These are phyloP conservation scores for Fragaria ananassa DNA, from an alignment of 306 rosid genomes.

Conservation along the genomic window DNA sequence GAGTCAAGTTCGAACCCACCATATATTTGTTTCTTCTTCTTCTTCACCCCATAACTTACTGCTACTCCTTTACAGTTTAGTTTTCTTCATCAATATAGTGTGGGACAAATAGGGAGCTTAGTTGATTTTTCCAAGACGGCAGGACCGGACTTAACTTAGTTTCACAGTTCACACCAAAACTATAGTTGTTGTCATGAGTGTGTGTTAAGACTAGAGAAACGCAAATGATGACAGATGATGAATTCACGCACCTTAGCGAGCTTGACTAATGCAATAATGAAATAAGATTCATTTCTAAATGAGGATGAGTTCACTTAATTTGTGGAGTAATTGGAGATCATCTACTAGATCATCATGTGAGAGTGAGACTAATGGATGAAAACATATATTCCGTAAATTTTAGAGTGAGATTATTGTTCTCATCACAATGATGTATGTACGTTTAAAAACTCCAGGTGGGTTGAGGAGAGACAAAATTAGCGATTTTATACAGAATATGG, in stretches of 20 bases:
- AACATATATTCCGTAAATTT: neutral
- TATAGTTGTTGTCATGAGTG: neutral
- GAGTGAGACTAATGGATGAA: too few relatives aligned
- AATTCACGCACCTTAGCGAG: neutral
- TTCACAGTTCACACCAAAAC: neutral
- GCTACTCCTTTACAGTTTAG: neutral
- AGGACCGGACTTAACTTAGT: neutral
- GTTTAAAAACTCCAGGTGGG: neutral
- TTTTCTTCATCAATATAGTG: neutral
- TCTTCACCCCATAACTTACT: neutral
- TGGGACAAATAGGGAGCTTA: neutral
- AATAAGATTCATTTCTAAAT: neutral
- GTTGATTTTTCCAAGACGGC: neutral
- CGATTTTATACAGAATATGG: too few relatives aligned
- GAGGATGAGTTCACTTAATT: neutral
- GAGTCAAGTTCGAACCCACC: conserved; percentile 29
- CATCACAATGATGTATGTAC: neutral
- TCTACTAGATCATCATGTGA: too few relatives aligned
- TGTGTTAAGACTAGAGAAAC: neutral
- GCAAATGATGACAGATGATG: neutral
- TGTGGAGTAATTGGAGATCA: too few relatives aligned
- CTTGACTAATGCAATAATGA: neutral
- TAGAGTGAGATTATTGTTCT: neutral
- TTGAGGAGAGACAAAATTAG: neutral
- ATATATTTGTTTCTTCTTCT: neutral